These are phyloP conservation scores for Eucalyptus urophylla DNA, from an alignment of 345 rosid species.

Conservation along the genomic window DNA sequence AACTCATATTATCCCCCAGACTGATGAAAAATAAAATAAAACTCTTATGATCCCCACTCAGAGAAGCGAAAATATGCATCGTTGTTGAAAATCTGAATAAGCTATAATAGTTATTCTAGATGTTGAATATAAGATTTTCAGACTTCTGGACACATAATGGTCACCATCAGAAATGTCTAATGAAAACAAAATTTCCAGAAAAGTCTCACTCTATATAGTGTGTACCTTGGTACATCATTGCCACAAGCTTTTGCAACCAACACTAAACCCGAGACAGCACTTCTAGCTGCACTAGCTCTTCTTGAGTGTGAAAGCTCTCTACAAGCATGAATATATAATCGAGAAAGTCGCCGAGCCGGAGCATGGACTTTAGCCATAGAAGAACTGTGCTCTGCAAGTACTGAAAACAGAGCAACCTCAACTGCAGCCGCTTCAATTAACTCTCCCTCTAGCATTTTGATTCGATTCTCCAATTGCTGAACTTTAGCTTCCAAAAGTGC, in stretches of 20 bases:
- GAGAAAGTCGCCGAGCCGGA: constrained; percentile 87
- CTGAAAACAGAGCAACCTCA: constrained; percentile 84
- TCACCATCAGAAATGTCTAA: not conserved
- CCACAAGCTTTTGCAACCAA: constrained; percentile 93
- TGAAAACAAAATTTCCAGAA: not conserved
- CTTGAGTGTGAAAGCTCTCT: constrained; percentile 34
- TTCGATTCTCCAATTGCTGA: constrained; percentile 52
- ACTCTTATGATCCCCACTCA: not conserved
- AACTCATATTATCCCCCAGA: not conserved
- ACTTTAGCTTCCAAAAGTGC: constrained; percentile 44
- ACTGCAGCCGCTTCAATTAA: constrained; percentile 82
- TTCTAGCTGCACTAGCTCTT: constrained; percentile 73
- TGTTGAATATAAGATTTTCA: not conserved
- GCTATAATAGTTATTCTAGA: not conserved
- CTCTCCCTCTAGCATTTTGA: constrained; percentile 78
- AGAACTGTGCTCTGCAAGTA: constrained; percentile 87
- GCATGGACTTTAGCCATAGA: constrained; percentile 90
- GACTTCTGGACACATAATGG: not conserved
- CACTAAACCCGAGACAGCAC: constrained; percentile 68
- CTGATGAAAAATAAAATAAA: not conserved
- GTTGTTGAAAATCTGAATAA: not conserved
- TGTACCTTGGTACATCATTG: constrained; percentile 89
- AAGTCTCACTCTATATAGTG: not conserved
- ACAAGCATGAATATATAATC: constrained; percentile 70
- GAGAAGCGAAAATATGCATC: not conserved